These are phyloP conservation scores for Claviceps capensis DNA, from an alignment of 2,329 filamentous ascomycete genomes.

Conservation along the genomic window DNA sequence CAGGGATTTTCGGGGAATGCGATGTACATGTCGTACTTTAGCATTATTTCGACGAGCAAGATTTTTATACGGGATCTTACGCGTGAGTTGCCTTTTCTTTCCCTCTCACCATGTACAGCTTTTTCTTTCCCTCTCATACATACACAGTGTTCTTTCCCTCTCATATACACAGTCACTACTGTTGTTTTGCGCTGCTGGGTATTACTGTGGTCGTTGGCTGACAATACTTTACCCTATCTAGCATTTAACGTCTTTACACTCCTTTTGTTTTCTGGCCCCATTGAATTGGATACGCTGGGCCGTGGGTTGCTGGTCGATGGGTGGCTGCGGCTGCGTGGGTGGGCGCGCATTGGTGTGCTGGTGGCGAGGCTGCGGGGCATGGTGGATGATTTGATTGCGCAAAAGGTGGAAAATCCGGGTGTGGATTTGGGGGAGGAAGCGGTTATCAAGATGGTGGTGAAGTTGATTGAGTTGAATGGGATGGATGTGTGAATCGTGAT, in stretches of 20 bases:
- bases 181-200: too few species aligned
- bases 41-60: slow-evolving; percentile 82
- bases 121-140: too few species aligned
- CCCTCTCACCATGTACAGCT: too few species aligned
- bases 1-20: slow-evolving; percentile 65
- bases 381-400: slow-evolving; percentile 72
- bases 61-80: slow-evolving; percentile 85
- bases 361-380: slow-evolving; percentile 71
- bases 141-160: background rate
- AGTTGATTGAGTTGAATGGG: slow-evolving; percentile 80
- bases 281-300: slow-evolving; percentile 76
- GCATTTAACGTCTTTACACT: slow-evolving; percentile 83
- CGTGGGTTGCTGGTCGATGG: slow-evolving; percentile 81
- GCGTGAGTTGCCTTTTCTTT: slow-evolving; percentile 39
- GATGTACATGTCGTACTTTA: slow-evolving; percentile 79
- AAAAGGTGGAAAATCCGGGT: slow-evolving; percentile 64
- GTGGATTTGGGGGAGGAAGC: slow-evolving; percentile 44
- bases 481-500: slow-evolving; percentile 44
- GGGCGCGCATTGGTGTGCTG: slow-evolving; percentile 88
- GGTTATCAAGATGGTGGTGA: slow-evolving; percentile 64
- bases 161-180: background rate
- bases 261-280: slow-evolving; percentile 74
- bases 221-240: slow-evolving; percentile 14
- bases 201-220: too few species aligned
- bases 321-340: slow-evolving; percentile 75